A percentile compares a stretch with the other conserved stretches of the same genome.
These are phyloP conservation scores for Scenedesmus sp. DNA, from an alignment of 163 green algal genomes.

Conservation along the genomic window DNA sequence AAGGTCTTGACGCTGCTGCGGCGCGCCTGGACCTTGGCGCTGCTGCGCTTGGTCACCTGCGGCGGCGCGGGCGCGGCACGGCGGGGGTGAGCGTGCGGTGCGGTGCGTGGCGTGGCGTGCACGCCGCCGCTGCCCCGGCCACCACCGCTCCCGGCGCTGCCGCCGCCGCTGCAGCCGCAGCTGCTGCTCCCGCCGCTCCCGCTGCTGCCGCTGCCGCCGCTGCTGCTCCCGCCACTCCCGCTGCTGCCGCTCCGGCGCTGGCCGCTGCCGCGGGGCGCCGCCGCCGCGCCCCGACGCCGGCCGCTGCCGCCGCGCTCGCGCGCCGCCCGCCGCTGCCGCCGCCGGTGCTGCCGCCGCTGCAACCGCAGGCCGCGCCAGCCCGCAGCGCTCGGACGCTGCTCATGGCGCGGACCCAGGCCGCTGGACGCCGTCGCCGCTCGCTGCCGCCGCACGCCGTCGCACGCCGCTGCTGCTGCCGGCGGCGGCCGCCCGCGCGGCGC, in stretches of 20 bases:
- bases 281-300: no score
- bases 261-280: no score
- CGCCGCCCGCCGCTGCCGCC: no score
- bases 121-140: no score
- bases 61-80: neutral
- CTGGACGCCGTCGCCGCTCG: no score
- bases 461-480: conserved; percentile 1
- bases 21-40: conserved; percentile 82
- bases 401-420: no score
- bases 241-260: neutral
- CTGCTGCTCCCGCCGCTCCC: neutral
- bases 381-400: no score
- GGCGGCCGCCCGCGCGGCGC: neutral
- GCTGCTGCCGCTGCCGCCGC: conserved; percentile 6
- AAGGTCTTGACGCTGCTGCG: conserved; percentile 91
- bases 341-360: neutral
- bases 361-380: neutral
- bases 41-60: conserved; percentile 88
- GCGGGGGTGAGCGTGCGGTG: neutral
- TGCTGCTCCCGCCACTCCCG: neutral
- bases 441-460: no score
- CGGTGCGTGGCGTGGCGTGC: neutral
- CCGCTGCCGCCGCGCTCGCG: no score
- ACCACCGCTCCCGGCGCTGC: neutral
- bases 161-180: neutral